Percentiles rank a stretch among this genome's conserved stretches.
Conservation (phyloP, 352 stramenopile genomes). For the Thraustotheca clavata region DNA sequence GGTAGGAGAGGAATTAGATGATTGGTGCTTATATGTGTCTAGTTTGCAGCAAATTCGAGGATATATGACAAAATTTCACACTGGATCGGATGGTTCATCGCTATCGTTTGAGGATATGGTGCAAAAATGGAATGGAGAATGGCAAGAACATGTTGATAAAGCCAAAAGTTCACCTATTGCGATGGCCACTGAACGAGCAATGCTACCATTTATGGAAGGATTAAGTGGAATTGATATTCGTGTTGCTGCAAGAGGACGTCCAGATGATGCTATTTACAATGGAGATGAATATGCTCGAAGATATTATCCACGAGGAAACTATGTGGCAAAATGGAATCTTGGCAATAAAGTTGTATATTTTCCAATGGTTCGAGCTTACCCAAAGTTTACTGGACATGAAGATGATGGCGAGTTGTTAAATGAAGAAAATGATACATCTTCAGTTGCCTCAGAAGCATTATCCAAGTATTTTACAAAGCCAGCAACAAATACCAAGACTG, state of each 20-base stretch:
- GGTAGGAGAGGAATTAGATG: slow-evolving; percentile 24
- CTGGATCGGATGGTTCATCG: not conserved
- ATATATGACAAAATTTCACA: slow-evolving; percentile 1
- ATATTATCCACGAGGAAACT: slow-evolving; percentile 68
- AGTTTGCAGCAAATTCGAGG: slow-evolving; percentile 25
- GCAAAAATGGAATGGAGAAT: slow-evolving; percentile 18
- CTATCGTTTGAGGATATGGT: slow-evolving; percentile 9
- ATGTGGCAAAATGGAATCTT: slow-evolving; percentile 38
- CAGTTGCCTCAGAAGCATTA: slow-evolving; percentile 24
- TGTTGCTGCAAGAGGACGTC: slow-evolving; percentile 45
- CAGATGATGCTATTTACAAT: slow-evolving; percentile 66
- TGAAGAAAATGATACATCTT: slow-evolving; percentile 1
- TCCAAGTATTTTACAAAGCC: slow-evolving; percentile 77
- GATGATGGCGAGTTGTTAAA: slow-evolving; percentile 47
- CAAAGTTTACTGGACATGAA: slow-evolving; percentile 77
- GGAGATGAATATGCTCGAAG: slow-evolving; percentile 50
- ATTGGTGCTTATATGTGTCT: slow-evolving; percentile 25
- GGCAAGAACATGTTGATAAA: slow-evolving; percentile 35
- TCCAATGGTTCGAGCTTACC: slow-evolving; percentile 57
- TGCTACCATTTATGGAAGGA: slow-evolving; percentile 31
- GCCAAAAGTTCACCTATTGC: slow-evolving; percentile 27
- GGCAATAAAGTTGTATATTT: slow-evolving; percentile 27
- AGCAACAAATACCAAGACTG: slow-evolving; percentile 30
- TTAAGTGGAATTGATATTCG: slow-evolving; percentile 47
- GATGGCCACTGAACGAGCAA: slow-evolving; percentile 36